Percentiles rank a stretch among this genome's conserved stretches.
These are phyloP conservation scores for Comarum palustre DNA, from an alignment of 306 rosid species.

Conservation along the genomic window DNA sequence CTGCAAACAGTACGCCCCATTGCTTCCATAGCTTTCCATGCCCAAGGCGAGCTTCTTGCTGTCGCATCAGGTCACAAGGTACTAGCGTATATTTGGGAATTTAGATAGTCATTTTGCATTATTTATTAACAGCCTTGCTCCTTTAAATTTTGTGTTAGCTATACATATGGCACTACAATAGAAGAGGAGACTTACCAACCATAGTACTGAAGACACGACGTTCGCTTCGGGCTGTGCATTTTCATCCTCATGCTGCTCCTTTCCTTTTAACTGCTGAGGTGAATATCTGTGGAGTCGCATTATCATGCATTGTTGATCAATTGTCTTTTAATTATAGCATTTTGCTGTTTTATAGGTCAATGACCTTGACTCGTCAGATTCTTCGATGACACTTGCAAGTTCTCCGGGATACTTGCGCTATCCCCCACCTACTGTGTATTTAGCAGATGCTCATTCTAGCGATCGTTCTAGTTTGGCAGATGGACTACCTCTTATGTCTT, in stretches of 20 bases:
- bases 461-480: conserved; percentile 54
- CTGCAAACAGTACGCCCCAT: conserved; percentile 74
- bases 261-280: conserved; percentile 97
- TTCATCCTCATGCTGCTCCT: conserved; percentile 90
- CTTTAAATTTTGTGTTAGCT: conserved; percentile 48
- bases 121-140: conserved; percentile 14
- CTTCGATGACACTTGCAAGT: conserved; percentile 83
- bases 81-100: conserved; percentile 25
- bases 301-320: conserved; percentile 13
- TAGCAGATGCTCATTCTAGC: conserved; percentile 64
- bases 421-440: conserved; percentile 90
- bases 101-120: conserved; percentile 20
- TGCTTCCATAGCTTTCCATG: conserved; percentile 97
- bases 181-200: conserved; percentile 71
- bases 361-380: conserved; percentile 89
- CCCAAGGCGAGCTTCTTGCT: conserved; percentile 86
- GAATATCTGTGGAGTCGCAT: conserved; percentile 13
- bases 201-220: conserved; percentile 82
- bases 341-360: conserved; percentile 62
- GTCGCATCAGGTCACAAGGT: conserved; percentile 99
- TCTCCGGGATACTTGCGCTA: conserved; percentile 82
- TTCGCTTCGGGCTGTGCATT: conserved; percentile 93
- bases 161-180: conserved; percentile 89
- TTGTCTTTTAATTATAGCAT: conserved; percentile 17
- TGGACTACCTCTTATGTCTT: conserved; percentile 63